phyloP scores from a whole-genome alignment of 1,284 basidiomycete genomes.

The Mycena citricolor region DNA sequence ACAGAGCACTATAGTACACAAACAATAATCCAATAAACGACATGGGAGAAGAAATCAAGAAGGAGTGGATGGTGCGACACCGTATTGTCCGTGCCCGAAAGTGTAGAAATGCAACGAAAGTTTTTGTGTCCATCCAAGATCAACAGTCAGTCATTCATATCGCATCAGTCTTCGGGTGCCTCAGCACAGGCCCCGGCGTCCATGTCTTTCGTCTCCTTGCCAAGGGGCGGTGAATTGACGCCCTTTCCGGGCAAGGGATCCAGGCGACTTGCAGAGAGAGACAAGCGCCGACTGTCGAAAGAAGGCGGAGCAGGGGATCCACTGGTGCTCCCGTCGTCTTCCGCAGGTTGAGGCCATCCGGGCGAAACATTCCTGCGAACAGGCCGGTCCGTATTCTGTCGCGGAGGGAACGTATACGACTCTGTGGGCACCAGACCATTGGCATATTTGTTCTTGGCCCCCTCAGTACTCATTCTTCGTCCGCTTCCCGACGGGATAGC shows the following conservation, averaged over 20 bases:
- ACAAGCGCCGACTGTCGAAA: conserved; percentile 48
- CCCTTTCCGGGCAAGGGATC: conserved; percentile 39
- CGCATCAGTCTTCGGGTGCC: no score
- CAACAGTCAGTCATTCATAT: no score
- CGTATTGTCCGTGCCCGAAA: no score
- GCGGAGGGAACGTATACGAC: conserved; percentile 49
- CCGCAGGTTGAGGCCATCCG: conserved; percentile 27
- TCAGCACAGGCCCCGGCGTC: no score
- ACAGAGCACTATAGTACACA: no score
- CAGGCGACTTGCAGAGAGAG: conserved; percentile 48
- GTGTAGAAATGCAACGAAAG: no score
- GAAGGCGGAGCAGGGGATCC: conserved; percentile 44
- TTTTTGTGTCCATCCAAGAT: no score
- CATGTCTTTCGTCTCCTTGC: no score
- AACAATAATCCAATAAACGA: no score
- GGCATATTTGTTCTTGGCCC: conserved; percentile 42
- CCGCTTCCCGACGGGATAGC: conserved; percentile 54
- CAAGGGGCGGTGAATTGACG: conserved; percentile 26
- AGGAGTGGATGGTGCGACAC: no score
- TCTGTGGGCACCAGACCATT: conserved; percentile 40
- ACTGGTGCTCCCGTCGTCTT: conserved; percentile 35
- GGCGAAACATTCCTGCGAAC: conserved; percentile 43
- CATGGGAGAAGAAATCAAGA: no score
- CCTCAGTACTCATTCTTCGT: conserved; percentile 34
- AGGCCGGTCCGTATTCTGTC: conserved; percentile 31